Evolutionary conservation across 2,329 filamentous ascomycete genomes (phyloP).

Genomic region (Coniochaeta ligniaria): DNA sequence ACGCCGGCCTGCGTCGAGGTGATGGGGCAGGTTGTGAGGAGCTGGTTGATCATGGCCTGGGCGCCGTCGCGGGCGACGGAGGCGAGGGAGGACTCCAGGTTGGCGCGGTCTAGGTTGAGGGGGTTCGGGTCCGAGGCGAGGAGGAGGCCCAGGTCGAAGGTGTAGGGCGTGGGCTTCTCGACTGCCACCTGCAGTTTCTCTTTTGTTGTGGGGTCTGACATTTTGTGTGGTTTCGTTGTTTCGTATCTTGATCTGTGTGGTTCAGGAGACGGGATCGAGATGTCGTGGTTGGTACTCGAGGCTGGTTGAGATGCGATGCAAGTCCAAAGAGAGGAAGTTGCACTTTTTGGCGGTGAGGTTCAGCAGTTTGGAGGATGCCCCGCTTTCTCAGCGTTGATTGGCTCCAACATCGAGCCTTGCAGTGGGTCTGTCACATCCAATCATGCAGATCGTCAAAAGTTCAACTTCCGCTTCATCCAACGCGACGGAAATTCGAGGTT

Average conservation of each 20-base stretch:
- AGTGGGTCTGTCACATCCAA: neutral
- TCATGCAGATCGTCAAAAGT: neutral
- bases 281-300: neutral
- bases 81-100: constrained; percentile 62
- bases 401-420: neutral
- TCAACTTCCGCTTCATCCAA: neutral
- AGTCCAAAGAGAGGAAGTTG: neutral
- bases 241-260: neutral
- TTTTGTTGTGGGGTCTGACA: constrained; percentile 19
- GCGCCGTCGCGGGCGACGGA: constrained; percentile 79
- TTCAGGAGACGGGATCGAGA: neutral
- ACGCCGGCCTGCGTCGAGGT: constrained; percentile 63
- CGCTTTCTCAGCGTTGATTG: constrained; percentile 3
- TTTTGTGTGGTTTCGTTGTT: constrained; percentile 1
- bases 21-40: constrained; percentile 81
- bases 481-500: neutral
- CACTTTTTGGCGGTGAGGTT: constrained; percentile 16
- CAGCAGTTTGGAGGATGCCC: constrained; percentile 9
- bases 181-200: constrained; percentile 57
- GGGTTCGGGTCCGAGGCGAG: constrained; percentile 85
- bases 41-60: constrained; percentile 88
- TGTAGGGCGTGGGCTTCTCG: constrained; percentile 81
- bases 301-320: neutral
- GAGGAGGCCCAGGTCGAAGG: constrained; percentile 87
- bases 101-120: constrained; percentile 44